Conservation (phyloP, 139 green algal genomes). For the Picochlorum costavermella region DNA sequence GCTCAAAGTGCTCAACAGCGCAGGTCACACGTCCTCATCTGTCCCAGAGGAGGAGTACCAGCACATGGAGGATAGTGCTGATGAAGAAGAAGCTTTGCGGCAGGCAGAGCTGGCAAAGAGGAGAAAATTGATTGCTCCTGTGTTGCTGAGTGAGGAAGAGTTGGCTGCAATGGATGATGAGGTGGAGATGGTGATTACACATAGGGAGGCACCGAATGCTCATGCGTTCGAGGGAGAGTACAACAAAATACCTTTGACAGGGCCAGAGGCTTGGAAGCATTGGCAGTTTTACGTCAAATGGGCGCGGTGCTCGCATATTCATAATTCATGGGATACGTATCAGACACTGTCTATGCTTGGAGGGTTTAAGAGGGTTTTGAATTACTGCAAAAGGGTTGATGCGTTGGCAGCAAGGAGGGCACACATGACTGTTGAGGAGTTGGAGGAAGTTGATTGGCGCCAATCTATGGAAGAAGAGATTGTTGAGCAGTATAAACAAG, state of each 20-base stretch:
- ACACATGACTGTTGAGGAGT: conserved; percentile 66
- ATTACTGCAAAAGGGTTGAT: conserved; percentile 81
- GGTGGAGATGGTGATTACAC: conserved; percentile 45
- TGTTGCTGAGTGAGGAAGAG: conserved; percentile 16
- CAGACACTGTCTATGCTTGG: conserved; percentile 39
- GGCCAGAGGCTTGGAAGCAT: conserved; percentile 39
- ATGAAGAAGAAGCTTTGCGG: not conserved
- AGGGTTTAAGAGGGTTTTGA: conserved; percentile 85
- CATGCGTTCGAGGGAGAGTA: not conserved
- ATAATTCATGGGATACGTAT: conserved; percentile 73
- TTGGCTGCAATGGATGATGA: conserved; percentile 60
- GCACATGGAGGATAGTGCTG: not conserved
- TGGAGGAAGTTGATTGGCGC: conserved; percentile 78
- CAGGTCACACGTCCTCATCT: no score
- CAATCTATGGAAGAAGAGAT: conserved; percentile 80
- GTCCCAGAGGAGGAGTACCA: conserved; percentile 14
- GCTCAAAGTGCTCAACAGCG: no score
- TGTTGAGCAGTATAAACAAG: conserved; percentile 60
- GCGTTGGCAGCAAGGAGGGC: conserved; percentile 27
- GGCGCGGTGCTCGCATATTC: conserved; percentile 70
- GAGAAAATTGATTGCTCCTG: not conserved
- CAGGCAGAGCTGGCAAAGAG: conserved; percentile 2
- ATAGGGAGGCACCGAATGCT: conserved; percentile 12
- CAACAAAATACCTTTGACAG: not conserved
- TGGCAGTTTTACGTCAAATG: conserved; percentile 91